Conservation (phyloP, 345 rosid species). For the Arabidopsis thaliana region TAIR10.1 NC_003076.8:8877001-8877500, state of each 20-base stretch:
- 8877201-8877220: background rate
- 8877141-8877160: constrained; percentile 10
- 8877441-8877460: too few species aligned
- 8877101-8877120: background rate
- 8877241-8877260: constrained; percentile 72
- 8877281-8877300: constrained; percentile 92
- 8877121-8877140: too few species aligned
- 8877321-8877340: constrained; percentile 49
- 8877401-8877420: too few species aligned
- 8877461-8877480: too few species aligned
- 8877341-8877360: background rate
- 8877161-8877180: constrained; percentile 9
- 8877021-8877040: constrained; percentile 77
- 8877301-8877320: constrained; percentile 76
- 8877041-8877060: constrained; percentile 87
- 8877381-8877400: too few species aligned
- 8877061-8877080: constrained; percentile 38
- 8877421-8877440: too few species aligned
- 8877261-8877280: constrained; percentile 92
- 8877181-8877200: background rate
- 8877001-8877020: constrained; percentile 48
- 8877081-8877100: background rate
- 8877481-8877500: too few species aligned
- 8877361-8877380: too few species aligned
- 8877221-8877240: background rate